These are phyloP conservation scores for Saccharomyces eubayanus DNA, from an alignment of 805 yeast species.

Conservation along the genomic window DNA sequence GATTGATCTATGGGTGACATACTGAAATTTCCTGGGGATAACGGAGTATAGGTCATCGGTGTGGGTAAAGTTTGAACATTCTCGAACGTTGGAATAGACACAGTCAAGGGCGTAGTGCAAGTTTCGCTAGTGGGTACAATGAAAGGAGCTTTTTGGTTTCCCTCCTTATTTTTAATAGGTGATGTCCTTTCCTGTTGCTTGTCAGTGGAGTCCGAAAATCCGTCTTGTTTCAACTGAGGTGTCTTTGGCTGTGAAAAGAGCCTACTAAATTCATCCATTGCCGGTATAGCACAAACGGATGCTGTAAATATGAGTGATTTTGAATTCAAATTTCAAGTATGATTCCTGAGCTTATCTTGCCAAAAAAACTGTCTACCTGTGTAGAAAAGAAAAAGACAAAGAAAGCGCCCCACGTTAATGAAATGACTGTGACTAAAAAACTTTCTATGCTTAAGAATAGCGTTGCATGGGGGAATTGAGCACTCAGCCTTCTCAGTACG, in stretches of 20 bases:
- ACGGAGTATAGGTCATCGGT: constrained; percentile 26
- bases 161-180: neutral
- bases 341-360: neutral
- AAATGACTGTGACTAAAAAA: neutral
- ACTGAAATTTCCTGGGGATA: constrained; percentile 10
- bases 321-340: neutral
- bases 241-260: neutral
- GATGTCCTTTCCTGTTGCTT: neutral
- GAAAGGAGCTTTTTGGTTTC: neutral
- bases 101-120: constrained; percentile 16
- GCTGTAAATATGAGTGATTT: neutral
- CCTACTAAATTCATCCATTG: neutral
- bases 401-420: neutral
- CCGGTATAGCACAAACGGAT: neutral
- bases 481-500: neutral
- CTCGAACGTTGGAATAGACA: constrained; percentile 18
- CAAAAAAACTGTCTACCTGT: neutral
- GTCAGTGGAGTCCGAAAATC: neutral
- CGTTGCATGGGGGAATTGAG: neutral
- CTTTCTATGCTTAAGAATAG: neutral
- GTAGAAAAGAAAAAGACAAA: neutral
- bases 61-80: constrained; percentile 25
- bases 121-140: neutral
- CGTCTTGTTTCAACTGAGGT: neutral
- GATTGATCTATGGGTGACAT: constrained; percentile 14